Evolutionary conservation across 768 basidiomycete species (phyloP).

Genomic region (Daedalea quercina): DNA sequence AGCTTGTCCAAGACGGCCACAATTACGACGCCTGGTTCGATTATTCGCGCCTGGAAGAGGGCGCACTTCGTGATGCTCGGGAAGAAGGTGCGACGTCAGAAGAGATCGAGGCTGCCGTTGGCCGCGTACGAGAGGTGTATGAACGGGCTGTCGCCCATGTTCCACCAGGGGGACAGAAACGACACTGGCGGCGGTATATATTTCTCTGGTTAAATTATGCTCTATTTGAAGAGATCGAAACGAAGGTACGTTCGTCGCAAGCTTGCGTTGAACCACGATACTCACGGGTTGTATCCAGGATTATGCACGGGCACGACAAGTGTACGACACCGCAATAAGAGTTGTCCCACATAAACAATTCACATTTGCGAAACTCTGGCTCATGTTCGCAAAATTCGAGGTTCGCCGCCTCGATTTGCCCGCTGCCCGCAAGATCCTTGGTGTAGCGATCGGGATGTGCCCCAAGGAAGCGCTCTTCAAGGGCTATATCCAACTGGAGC

Average conservation of each 20-base stretch:
- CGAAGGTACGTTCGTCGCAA: constrained; percentile 51
- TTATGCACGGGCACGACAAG: constrained; percentile 75
- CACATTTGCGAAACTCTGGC: constrained; percentile 97
- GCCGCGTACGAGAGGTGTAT: constrained; percentile 85
- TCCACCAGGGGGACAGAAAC: constrained; percentile 89
- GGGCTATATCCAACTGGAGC: constrained; percentile 90
- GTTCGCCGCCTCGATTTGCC: constrained; percentile 73
- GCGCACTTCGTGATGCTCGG: constrained; percentile 66
- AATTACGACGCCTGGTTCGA: constrained; percentile 99
- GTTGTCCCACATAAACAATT: constrained; percentile 95
- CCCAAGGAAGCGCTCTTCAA: constrained; percentile 95
- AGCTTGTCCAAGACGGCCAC: constrained; percentile 80
- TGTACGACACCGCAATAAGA: constrained; percentile 84
- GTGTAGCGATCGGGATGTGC: constrained; percentile 89
- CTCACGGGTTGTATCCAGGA: constrained; percentile 43
- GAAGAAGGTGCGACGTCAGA: constrained; percentile 70
- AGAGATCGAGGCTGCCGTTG: constrained; percentile 54
- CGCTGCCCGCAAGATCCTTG: constrained; percentile 85
- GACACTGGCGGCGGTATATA: constrained; percentile 86
- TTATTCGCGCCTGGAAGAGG: constrained; percentile 89
- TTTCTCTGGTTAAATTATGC: constrained; percentile 96
- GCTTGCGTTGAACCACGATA: background rate
- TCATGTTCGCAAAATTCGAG: constrained; percentile 89
- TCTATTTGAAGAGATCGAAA: constrained; percentile 93
- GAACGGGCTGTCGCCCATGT: constrained; percentile 94